A percentile compares a stretch with the other conserved stretches of the same genome.
Conservation (phyloP, 495 filamentous ascomycete species). For the Letharia columbiana region DNA sequence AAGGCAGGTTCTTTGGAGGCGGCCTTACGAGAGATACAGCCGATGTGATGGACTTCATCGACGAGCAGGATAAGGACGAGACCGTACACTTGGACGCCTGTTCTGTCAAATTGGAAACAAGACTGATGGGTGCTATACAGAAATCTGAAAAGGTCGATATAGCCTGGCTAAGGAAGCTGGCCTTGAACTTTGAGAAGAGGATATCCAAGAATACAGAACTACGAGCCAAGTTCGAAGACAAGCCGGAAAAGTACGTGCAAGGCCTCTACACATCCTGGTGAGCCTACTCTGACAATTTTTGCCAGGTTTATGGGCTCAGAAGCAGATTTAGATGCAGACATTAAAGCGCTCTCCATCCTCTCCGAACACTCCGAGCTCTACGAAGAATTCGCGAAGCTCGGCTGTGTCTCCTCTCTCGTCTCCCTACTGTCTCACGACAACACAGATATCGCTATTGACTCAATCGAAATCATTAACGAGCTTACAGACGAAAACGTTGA, state of each 20-base stretch:
- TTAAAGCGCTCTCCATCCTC: conserved; percentile 81
- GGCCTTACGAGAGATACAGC: conserved; percentile 74
- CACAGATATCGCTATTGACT: conserved; percentile 90
- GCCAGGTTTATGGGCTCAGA: conserved; percentile 70
- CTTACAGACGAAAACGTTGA: conserved; percentile 90
- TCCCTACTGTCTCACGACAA: conserved; percentile 88
- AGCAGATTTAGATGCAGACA: conserved; percentile 83
- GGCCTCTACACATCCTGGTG: conserved; percentile 18
- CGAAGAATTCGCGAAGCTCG: conserved; percentile 70
- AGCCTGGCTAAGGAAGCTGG: conserved; percentile 74
- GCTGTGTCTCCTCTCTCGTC: conserved; percentile 67
- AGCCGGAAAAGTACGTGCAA: conserved; percentile 69
- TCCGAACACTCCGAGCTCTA: conserved; percentile 83
- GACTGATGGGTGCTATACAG: conserved; percentile 14
- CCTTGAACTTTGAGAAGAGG: conserved; percentile 80
- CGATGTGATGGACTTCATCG: conserved; percentile 85
- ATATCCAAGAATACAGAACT: conserved; percentile 90
- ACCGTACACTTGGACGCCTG: conserved; percentile 27
- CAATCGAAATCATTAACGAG: conserved; percentile 84
- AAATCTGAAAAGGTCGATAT: conserved; percentile 70
- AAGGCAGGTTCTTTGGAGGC: conserved; percentile 90
- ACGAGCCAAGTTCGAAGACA: conserved; percentile 74
- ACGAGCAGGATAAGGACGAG: conserved; percentile 54
- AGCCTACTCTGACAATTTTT: conserved; percentile 17
- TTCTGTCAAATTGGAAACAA: background rate